Evolutionary conservation across 352 stramenopile species (phyloP).

Genomic region (Globisporangium splendens): DNA sequence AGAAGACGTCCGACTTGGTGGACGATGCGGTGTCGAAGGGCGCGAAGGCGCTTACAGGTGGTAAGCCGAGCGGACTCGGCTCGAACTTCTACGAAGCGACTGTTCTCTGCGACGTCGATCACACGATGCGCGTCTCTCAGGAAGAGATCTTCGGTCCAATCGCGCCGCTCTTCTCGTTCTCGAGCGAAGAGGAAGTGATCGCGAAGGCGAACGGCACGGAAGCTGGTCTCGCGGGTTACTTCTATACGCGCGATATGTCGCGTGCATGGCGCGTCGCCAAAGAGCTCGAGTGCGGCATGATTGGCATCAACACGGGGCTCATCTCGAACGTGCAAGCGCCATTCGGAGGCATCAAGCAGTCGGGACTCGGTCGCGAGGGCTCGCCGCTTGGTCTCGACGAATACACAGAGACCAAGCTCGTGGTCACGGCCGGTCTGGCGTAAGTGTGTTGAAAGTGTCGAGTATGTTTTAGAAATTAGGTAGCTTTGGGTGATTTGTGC

Average conservation of each 20-base stretch:
- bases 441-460: constrained; percentile 3
- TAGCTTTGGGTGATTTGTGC: no score
- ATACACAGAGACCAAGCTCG: constrained; percentile 97
- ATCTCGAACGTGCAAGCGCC: constrained; percentile 87
- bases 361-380: constrained; percentile 87
- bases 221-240: constrained; percentile 92
- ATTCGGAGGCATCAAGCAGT: constrained; percentile 90
- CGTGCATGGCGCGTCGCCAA: constrained; percentile 85
- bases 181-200: constrained; percentile 94
- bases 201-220: constrained; percentile 92
- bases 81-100: constrained; percentile 94
- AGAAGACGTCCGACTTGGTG: constrained; percentile 87
- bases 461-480: no score
- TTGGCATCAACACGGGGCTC: constrained; percentile 92
- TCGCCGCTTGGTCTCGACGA: constrained; percentile 89
- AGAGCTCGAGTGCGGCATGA: constrained; percentile 91
- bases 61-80: constrained; percentile 49
- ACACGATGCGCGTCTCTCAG: constrained; percentile 85
- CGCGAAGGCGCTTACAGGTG: constrained; percentile 82
- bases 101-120: constrained; percentile 84
- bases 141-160: constrained; percentile 98
- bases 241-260: constrained; percentile 91
- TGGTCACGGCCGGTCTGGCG: constrained; percentile 77
- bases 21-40: constrained; percentile 90
- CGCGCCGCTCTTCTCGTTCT: constrained; percentile 91